Evolutionary conservation across 495 filamentous ascomycete species (phyloP), one percentile per base, ranked within the genome.

Genomic region (Bryoglossum gracile): DNA sequence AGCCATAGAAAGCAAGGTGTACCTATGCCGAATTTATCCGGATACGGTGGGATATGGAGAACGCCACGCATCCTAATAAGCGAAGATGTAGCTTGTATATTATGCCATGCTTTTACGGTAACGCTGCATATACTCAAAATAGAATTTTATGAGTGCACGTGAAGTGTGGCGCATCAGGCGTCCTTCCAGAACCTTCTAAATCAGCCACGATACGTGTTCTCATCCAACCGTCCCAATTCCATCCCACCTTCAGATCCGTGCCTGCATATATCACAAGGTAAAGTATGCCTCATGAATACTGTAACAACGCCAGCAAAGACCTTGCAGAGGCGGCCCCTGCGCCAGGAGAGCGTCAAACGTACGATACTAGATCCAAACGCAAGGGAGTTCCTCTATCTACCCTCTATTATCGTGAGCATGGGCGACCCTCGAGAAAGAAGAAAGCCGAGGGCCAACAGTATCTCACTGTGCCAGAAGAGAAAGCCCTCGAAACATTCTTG

Each of bases 1-100:
- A 43, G 24, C 2, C 17, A 43, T 28, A 43, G 23, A 43, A 19
- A 19, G 23, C 25, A 48, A 48, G 46, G 35, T 3, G 40, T 25
- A 33, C 46, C 40, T 33, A 40, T 38, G 46, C 46, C 33, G 46
- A 23, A 48, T 48, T 48, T 48, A 40, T 48, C 46, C 23, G 35
- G 35, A 48, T 16, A 48, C 39, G 40, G 46, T 48, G 19, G 43
- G 28, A 46, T 46, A 46, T 14, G 36, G 17, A 36, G 18, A 19
- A 46, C 42, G 42, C 42, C 42, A 36, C 34, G 34, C 34, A 37
- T 37, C 34, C 16, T 37, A 37, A 37, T 37, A 37, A 37, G 43
- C 43, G 30, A 46, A 35, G 17, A 25, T 35, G 18, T 19, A 8
- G 42, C 42, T 44, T 37, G 16, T 14, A 37, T 37, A 37, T 8